Base-by-base conservation (phyloP, 2,329 filamentous ascomycete species). In the Arachnopeziza araneosa region DNA sequence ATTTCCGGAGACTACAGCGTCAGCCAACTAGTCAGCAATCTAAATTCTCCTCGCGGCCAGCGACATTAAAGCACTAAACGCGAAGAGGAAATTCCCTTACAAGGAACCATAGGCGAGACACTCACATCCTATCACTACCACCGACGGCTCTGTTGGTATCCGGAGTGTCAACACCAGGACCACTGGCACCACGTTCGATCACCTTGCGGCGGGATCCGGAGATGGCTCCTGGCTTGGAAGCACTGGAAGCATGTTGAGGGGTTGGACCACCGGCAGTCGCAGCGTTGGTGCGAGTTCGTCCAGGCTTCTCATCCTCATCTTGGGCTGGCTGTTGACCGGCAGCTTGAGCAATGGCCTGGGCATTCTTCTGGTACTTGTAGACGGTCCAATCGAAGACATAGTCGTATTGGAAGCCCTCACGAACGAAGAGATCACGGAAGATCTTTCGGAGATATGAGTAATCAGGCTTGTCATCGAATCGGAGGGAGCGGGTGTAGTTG, bases 351-450 rank as follows among this genome's bases (percentile, higher is more conserved):
- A 96, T 96, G 72, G 92, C 92, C 79, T 96, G 91, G 58, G 93
- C 93, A 71, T 97, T 98, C 88, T 97, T 97, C 85, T 97, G 93
- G 83, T 98, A 97, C 83, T 98, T 98, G 86, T 97, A 98, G 72
- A 98, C 95, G 62, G 95, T 99, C 95, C 95, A 99, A 80, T 99
- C 95, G 72, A 99, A 99, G 70, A 99, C 95, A 71, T 99, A 98
- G 79, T 99, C 95, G 77, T 99, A 98, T 81, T 99, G 95, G 87
- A 98, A 99, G 59, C 93, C 95, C 78, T 98, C 95, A 65, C 95
- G 92, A 69, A 99, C 95, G 73, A 99, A 99, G 62, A 99, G 87
- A 75, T 99, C 95, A 65, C 95, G 93, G 91, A 99, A 99, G 80
- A 99, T 98, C 88, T 98, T 98, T 79, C 95, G 91, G 60, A 99